Conservation (phyloP, 345 rosid genomes). For the Brassica cretica region DNA sequence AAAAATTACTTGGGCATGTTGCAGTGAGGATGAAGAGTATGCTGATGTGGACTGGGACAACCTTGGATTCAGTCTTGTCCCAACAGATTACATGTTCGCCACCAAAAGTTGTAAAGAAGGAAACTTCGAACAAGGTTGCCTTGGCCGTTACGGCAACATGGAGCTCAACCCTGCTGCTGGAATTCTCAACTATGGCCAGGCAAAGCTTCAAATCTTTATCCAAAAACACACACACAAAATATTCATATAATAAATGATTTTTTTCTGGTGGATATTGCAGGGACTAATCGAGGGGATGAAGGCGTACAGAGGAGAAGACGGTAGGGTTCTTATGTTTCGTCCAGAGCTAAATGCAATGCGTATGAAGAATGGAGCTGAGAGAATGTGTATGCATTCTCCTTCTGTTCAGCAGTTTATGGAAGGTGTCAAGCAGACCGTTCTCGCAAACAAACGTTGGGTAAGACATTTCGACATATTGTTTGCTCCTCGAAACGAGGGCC, state of each 20-base stretch:
- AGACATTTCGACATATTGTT: background rate
- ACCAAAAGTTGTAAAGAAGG: slow-evolving; percentile 52
- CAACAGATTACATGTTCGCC: slow-evolving; percentile 69
- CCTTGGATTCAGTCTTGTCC: slow-evolving; percentile 64
- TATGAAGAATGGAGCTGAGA: slow-evolving; percentile 74
- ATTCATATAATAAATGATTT: background rate
- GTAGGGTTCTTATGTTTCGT: slow-evolving; percentile 67
- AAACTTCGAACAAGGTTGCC: slow-evolving; percentile 50
- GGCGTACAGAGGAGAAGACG: slow-evolving; percentile 74
- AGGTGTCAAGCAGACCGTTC: slow-evolving; percentile 67
- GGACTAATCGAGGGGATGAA: slow-evolving; percentile 81
- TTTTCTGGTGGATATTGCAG: slow-evolving; percentile 38
- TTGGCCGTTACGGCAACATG: slow-evolving; percentile 56
- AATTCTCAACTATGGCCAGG: slow-evolving; percentile 92
- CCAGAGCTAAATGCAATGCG: slow-evolving; percentile 72
- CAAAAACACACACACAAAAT: background rate
- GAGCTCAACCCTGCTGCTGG: slow-evolving; percentile 80
- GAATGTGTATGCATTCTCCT: slow-evolving; percentile 86
- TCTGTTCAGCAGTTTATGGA: slow-evolving; percentile 67
- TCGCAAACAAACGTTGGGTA: slow-evolving; percentile 87
- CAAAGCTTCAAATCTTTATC: slow-evolving; percentile 33
- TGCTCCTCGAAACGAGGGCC: background rate
- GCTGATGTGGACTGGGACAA: slow-evolving; percentile 86
- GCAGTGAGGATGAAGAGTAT: slow-evolving; percentile 53
- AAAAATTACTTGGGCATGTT: background rate